phyloP scores from a whole-genome alignment of 768 basidiomycete species.

The Botryobasidium botryosum region DNA sequence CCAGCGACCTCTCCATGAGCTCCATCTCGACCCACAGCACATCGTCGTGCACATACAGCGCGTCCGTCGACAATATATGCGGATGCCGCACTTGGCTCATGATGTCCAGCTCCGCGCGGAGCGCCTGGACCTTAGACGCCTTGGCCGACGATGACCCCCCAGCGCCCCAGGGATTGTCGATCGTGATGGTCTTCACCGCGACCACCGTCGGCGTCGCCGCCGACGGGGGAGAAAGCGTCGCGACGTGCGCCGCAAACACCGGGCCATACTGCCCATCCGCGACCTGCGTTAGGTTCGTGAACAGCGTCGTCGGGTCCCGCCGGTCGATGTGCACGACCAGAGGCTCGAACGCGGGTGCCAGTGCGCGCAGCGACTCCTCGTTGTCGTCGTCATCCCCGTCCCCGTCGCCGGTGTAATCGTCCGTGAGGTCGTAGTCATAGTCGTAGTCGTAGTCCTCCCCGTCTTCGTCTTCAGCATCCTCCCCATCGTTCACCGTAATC shows the following conservation, averaged over 20 bases:
- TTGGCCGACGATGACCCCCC: no score
- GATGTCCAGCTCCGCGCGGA: background rate
- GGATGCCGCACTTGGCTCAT: constrained; percentile 10
- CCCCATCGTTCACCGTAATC: background rate
- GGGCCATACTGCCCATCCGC: constrained; percentile 73
- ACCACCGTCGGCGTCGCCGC: constrained; percentile 23
- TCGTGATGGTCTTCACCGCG: constrained; percentile 58
- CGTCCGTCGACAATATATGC: background rate
- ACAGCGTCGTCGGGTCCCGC: constrained; percentile 44
- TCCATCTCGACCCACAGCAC: constrained; percentile 81
- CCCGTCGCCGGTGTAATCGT: background rate
- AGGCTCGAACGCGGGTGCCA: constrained; percentile 31
- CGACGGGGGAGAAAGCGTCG: background rate
- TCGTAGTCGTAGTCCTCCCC: background rate
- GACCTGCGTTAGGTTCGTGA: constrained; percentile 54
- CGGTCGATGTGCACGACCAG: constrained; percentile 45
- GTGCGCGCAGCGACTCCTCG: background rate
- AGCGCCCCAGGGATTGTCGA: constrained; percentile 32
- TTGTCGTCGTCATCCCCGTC: background rate
- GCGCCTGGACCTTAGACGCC: constrained; percentile 3
- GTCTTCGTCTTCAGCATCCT: background rate
- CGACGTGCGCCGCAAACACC: constrained; percentile 30
- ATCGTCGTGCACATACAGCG: constrained; percentile 36
- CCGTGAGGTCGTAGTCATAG: background rate
- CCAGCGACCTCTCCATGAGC: constrained; percentile 75